phyloP scores from a whole-genome alignment of 169 alveolate genomes.

The Miamiensis avidus region DNA sequence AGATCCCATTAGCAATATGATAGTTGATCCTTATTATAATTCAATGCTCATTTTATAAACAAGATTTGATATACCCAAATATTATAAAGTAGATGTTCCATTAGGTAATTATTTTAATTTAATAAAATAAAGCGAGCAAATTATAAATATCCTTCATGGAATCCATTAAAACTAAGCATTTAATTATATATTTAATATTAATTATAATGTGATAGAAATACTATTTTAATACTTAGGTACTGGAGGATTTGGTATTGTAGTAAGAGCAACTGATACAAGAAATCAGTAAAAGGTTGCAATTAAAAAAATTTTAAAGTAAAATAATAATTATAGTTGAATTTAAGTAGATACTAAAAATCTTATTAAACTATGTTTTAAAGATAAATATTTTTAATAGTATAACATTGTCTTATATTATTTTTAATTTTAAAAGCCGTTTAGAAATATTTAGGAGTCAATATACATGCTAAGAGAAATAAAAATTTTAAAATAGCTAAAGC shows the following conservation, averaged over 20 bases:
- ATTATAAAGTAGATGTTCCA: conserved; percentile 1
- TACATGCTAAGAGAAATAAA: conserved; percentile 50
- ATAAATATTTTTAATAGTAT: not conserved
- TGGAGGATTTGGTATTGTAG: conserved; percentile 22
- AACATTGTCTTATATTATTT: not conserved
- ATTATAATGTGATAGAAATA: not conserved
- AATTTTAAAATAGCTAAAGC: conserved; percentile 37
- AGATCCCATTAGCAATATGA: no score
- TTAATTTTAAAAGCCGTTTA: conserved; percentile 3
- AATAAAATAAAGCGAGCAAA: not conserved
- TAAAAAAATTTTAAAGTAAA: conserved; percentile 6
- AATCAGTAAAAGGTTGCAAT: conserved; percentile 1
- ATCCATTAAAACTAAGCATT: not conserved
- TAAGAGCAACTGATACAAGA: conserved; percentile 5
- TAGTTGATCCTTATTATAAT: conserved; percentile 6
- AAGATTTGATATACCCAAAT: conserved; percentile 17
- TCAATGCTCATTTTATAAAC: conserved; percentile 4
- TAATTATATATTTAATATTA: not conserved
- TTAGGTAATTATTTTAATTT: conserved; percentile 2
- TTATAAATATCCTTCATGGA: not conserved
- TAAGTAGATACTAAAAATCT: not conserved
- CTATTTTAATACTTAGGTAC: not conserved
- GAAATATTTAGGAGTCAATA: conserved; percentile 15
- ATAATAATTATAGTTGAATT: not conserved
- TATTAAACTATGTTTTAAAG: not conserved